phyloP scores from a whole-genome alignment of 257 asterid genomes.

The Przewalskia tangutica region DNA sequence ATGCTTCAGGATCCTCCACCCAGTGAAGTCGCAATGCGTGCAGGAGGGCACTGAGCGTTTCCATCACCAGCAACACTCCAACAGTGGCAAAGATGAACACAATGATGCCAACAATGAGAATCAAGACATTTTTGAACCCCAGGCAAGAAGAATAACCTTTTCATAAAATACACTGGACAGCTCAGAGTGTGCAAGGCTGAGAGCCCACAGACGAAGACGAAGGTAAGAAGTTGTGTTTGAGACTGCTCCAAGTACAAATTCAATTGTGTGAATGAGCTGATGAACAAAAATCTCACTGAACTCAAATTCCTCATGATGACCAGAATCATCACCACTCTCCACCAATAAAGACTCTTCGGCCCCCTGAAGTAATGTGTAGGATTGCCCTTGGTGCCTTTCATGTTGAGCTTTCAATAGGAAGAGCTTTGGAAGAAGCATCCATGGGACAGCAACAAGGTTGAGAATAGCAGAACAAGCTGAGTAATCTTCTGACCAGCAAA shows the following conservation, averaged over 20 bases:
- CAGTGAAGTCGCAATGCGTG: constrained; percentile 97
- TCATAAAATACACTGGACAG: constrained; percentile 81
- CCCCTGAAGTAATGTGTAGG: constrained; percentile 64
- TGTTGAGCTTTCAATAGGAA: constrained; percentile 74
- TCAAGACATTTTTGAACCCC: constrained; percentile 60
- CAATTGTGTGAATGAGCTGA: constrained; percentile 96
- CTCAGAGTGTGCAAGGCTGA: constrained; percentile 96
- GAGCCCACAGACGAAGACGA: constrained; percentile 99
- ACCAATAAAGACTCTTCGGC: constrained; percentile 73
- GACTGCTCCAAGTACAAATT: constrained; percentile 99
- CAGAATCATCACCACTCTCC: constrained; percentile 57
- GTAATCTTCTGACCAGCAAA: constrained; percentile 76
- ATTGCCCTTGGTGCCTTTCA: constrained; percentile 71
- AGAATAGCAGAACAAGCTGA: constrained; percentile 73
- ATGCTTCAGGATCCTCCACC: too few species aligned
- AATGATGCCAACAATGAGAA: constrained; percentile 61
- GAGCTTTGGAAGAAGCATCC: constrained; percentile 99
- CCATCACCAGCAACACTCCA: constrained; percentile 95
- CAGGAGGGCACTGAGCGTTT: constrained; percentile 92
- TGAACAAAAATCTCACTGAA: constrained; percentile 93
- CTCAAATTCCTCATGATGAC: constrained; percentile 92
- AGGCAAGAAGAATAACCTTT: constrained; percentile 90
- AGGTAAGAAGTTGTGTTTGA: constrained; percentile 99
- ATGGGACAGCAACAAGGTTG: constrained; percentile 87
- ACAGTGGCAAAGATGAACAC: constrained; percentile 76